phyloP scores from a whole-genome alignment of 345 rosid genomes.

The Brassica incana region DNA sequence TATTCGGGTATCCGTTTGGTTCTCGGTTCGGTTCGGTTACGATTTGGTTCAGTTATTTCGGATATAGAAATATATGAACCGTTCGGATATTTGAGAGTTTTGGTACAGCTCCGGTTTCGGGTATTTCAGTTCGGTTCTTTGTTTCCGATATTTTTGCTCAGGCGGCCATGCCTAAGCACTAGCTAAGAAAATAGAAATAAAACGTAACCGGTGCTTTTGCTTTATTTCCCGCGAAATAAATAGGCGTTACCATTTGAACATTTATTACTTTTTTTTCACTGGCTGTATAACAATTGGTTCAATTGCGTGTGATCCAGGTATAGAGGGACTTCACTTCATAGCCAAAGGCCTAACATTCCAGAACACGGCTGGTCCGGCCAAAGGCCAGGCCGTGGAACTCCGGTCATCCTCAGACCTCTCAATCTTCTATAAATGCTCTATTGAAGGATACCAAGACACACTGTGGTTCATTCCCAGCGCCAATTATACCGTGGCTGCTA shows the following conservation, averaged over 20 bases:
- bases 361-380: constrained; percentile 38
- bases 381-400: constrained; percentile 82
- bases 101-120: too few species aligned
- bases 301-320: constrained; percentile 44
- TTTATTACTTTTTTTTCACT: not conserved
- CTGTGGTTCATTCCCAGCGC: constrained; percentile 74
- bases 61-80: too few species aligned
- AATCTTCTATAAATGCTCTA: constrained; percentile 69
- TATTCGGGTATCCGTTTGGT: too few species aligned
- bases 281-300: not conserved
- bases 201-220: not conserved
- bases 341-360: constrained; percentile 39
- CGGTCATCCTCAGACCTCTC: constrained; percentile 86
- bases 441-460: constrained; percentile 89
- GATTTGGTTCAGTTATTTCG: too few species aligned
- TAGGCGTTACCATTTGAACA: not conserved
- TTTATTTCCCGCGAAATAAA: not conserved
- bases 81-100: too few species aligned
- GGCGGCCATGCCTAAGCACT: not conserved
- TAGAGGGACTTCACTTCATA: constrained; percentile 61
- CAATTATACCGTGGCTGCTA: constrained; percentile 83
- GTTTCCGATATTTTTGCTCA: too few species aligned
- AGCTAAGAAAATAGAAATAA: not conserved
- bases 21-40: too few species aligned
- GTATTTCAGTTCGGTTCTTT: too few species aligned